Evolutionary conservation across 257 asterid genomes (phyloP).

Genomic region (Solanum chiquidenum): DNA sequence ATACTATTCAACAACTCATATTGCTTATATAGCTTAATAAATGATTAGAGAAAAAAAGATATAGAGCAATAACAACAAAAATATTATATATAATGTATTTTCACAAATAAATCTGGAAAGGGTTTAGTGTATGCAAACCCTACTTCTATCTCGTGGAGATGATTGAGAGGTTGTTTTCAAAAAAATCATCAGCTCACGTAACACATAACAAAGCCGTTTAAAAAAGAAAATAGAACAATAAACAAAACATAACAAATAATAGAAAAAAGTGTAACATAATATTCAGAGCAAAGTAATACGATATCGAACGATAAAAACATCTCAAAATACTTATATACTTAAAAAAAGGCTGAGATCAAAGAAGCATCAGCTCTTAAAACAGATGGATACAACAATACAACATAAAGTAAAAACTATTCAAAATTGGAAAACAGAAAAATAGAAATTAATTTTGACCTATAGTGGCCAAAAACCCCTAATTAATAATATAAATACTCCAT

Average conservation of each 20-base stretch:
- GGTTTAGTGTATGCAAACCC: background rate
- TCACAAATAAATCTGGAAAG: background rate
- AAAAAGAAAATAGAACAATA: background rate
- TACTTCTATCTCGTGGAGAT: background rate
- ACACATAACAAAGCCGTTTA: background rate
- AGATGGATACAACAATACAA: background rate
- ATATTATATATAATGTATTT: background rate
- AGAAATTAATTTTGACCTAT: background rate
- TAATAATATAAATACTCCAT: background rate
- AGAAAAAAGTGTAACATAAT: background rate
- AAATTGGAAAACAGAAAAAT: background rate
- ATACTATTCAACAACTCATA: background rate
- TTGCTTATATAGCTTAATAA: background rate
- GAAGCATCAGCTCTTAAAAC: background rate
- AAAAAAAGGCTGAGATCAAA: background rate
- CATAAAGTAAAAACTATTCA: background rate
- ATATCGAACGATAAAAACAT: background rate
- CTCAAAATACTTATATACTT: background rate
- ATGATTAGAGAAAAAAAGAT: background rate
- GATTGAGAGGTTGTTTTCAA: background rate
- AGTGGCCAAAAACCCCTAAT: slow-evolving; percentile 1
- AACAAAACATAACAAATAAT: background rate
- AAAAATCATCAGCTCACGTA: background rate
- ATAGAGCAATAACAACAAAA: background rate
- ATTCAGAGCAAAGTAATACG: background rate